phyloP scores from a whole-genome alignment of 1,139 yeast genomes.

The Nakaseomyces uthaithaninus region DNA sequence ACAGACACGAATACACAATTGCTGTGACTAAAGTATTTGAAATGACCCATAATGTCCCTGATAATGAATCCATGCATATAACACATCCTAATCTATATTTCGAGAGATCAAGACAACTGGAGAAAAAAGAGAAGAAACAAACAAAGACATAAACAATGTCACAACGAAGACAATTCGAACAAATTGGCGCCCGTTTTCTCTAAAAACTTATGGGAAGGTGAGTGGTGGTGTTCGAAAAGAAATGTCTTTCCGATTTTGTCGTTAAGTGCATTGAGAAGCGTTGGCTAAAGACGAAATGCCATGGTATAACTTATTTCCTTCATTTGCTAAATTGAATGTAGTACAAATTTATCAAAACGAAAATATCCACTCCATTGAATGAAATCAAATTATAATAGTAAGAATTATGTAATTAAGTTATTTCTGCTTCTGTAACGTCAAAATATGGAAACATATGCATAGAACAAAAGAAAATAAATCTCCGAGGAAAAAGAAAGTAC shows the following conservation, averaged over 20 bases:
- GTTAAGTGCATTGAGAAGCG: not conserved
- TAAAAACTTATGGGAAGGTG: not conserved
- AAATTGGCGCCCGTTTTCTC: not conserved
- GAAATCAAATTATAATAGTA: too few relatives aligned
- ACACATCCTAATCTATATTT: constrained; percentile 85
- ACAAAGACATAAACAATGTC: not conserved
- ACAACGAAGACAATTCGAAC: not conserved
- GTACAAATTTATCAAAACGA: too few relatives aligned
- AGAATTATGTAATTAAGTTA: too few relatives aligned
- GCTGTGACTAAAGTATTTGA: constrained; percentile 93
- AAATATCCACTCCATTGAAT: too few relatives aligned
- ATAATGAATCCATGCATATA: constrained; percentile 47
- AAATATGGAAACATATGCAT: too few relatives aligned
- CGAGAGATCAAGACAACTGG: constrained; percentile 49
- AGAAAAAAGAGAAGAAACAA: constrained; percentile 24
- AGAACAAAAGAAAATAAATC: too few relatives aligned
- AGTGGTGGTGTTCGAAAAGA: not conserved
- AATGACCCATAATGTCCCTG: constrained; percentile 39
- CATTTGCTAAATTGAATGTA: too few relatives aligned
- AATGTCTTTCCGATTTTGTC: not conserved
- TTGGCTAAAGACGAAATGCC: too few relatives aligned
- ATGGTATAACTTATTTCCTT: too few relatives aligned
- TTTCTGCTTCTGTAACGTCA: too few relatives aligned
- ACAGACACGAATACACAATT: constrained; percentile 60
- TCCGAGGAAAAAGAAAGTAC: too few relatives aligned